Conservation (phyloP, 2,329 filamentous ascomycete species). For the Colletotrichum sp. region DNA sequence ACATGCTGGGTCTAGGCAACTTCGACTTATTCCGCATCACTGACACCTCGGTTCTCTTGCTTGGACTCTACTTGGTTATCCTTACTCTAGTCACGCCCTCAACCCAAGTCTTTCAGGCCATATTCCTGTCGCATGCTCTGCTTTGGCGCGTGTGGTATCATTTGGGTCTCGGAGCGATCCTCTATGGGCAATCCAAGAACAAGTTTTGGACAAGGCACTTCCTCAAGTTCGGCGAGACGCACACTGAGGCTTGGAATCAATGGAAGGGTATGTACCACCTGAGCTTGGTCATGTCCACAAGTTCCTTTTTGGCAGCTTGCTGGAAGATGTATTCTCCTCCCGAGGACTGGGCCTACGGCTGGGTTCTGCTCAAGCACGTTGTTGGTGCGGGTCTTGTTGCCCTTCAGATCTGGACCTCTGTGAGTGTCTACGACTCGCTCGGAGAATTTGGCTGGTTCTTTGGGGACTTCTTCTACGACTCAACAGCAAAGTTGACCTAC, state of each 20-base stretch:
- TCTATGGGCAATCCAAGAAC: conserved; percentile 84
- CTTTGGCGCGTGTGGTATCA: conserved; percentile 92
- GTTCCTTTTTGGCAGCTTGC: conserved; percentile 86
- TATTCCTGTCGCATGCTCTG: conserved; percentile 83
- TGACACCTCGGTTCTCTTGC: conserved; percentile 79
- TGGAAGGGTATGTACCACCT: conserved; percentile 98
- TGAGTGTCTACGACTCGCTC: conserved; percentile 92
- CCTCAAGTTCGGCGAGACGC: conserved; percentile 91
- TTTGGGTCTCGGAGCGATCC: conserved; percentile 82
- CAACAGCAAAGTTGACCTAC: conserved; percentile 87
- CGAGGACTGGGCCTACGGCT: conserved; percentile 84
- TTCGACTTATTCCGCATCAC: conserved; percentile 88
- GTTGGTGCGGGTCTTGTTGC: conserved; percentile 80
- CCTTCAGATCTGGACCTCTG: conserved; percentile 89
- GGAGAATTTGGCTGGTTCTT: conserved; percentile 99
- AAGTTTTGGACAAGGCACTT: conserved; percentile 98
- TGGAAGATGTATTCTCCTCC: conserved; percentile 98
- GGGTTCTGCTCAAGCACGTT: conserved; percentile 85
- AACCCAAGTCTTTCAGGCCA: conserved; percentile 73
- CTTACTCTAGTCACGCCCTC: conserved; percentile 79
- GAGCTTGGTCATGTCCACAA: conserved; percentile 88
- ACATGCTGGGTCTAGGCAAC: conserved; percentile 82
- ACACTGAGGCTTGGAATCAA: conserved; percentile 92
- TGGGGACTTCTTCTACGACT: conserved; percentile 97
- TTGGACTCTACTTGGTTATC: conserved; percentile 76